Conservation (phyloP, 257 asterid species). For the Jaltomata sinuosa region DNA sequence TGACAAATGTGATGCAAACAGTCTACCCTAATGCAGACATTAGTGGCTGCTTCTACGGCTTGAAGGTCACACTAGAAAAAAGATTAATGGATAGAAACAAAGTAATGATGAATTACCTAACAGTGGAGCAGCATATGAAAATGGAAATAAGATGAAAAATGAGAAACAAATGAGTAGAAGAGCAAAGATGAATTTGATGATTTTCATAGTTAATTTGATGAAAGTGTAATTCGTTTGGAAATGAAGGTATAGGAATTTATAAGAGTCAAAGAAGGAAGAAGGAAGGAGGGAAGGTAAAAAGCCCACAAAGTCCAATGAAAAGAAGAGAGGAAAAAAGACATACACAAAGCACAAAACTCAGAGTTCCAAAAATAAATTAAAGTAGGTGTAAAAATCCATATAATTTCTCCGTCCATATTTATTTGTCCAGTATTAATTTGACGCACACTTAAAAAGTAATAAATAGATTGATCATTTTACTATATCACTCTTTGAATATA, state of each 20-base stretch:
- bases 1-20: neutral
- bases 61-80: neutral
- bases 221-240: neutral
- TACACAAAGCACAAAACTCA: slow-evolving; percentile 71
- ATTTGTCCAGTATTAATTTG: too few species aligned
- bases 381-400: slow-evolving; percentile 17
- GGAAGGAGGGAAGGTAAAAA: neutral
- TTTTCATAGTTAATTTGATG: slow-evolving; percentile 19
- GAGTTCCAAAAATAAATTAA: slow-evolving; percentile 41
- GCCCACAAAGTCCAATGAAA: neutral
- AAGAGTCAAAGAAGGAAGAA: slow-evolving; percentile 8
- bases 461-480: too few species aligned
- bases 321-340: slow-evolving; percentile 20
- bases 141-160: slow-evolving; percentile 17
- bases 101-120: neutral
- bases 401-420: neutral
- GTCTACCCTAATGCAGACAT: neutral
- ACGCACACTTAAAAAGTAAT: too few species aligned
- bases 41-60: neutral
- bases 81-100: neutral
- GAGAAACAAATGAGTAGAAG: slow-evolving; percentile 22
- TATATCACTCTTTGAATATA: too few species aligned
- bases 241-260: slow-evolving; percentile 27
- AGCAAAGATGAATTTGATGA: slow-evolving; percentile 8
- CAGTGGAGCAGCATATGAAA: slow-evolving; percentile 13